Base-by-base conservation (phyloP, 169 alveolate species). In the Cryptosporidium baileyi region DNA sequence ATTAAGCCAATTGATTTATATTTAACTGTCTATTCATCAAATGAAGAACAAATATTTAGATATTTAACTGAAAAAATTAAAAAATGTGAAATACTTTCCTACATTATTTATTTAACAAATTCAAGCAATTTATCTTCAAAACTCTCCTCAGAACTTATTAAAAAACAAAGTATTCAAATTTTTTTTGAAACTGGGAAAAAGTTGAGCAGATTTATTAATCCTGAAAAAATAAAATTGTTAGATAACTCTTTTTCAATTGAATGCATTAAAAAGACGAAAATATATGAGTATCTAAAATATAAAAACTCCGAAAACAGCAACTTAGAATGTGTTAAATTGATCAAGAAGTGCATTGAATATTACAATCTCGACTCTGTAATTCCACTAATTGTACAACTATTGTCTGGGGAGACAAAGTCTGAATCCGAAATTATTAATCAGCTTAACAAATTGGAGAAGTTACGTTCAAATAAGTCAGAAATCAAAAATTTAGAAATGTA, bases 361-460 rank as follows among this genome's bases (percentile, higher is more conserved):
- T 74, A 54, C 36, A 59, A 59, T 41, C 49, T 74, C 11, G 85
- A 74, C 1, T 15, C 85, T 9, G 74, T 74, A 19, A 54, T 74
- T 30, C 85, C 85, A 74, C 24, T 32, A 28, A 74, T 74, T 8
- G 15, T 74, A 40, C 22, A 54, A n/a, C 36, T 74, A 26, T 41
- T 74, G 34, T 57, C 74, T 15, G 85, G 85, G 0, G 60, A 74
- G n/a, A 61, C 61, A 2, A 74, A 34, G n/a, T 38, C 74, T 6
- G 85, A 74, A n/a, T 19, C 41, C 9, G 57, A 9, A 74, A 74
- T 74, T 38, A 26, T 28, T 38, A 41, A 63, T 3, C 61, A 63
- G 44, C 26, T 61, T 17, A 63, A 45, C 2, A 7, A 11, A 24
- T 26, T 57, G 32, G 85, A 57, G 9, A 22, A 59, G 19, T 26